A percentile compares a stretch with the other conserved stretches of the same genome.
Conservation (phyloP, 2,329 filamentous ascomycete species). For the Alternaria sp. region DNA sequence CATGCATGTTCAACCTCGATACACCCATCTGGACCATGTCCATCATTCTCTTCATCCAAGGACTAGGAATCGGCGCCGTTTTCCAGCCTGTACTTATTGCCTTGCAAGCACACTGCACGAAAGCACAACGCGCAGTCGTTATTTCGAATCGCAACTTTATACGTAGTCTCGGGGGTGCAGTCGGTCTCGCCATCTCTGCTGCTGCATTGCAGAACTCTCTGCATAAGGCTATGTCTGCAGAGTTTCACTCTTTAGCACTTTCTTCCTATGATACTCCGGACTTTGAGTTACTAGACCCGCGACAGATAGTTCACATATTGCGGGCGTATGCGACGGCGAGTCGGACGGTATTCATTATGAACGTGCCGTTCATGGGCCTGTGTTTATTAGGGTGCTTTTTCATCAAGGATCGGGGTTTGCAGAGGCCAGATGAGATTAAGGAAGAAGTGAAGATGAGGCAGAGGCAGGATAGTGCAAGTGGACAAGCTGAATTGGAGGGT, state of each 20-base stretch:
- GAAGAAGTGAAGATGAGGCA: background rate
- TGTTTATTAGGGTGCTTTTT: slow-evolving; percentile 62
- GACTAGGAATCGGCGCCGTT: slow-evolving; percentile 57
- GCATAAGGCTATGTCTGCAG: slow-evolving; percentile 22
- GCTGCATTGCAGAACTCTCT: slow-evolving; percentile 31
- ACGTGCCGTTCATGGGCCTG: slow-evolving; percentile 62
- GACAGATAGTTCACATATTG: slow-evolving; percentile 51
- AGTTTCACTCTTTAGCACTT: slow-evolving; percentile 21
- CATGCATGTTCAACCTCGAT: slow-evolving; percentile 60
- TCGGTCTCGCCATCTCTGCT: slow-evolving; percentile 62
- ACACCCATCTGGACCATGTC: slow-evolving; percentile 58
- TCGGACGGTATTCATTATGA: slow-evolving; percentile 64
- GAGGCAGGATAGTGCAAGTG: background rate
- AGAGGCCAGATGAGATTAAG: slow-evolving; percentile 35
- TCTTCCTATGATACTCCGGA: slow-evolving; percentile 25
- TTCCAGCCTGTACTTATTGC: slow-evolving; percentile 56
- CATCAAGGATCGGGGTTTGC: slow-evolving; percentile 60
- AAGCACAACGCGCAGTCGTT: slow-evolving; percentile 67
- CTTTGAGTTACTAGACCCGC: slow-evolving; percentile 18
- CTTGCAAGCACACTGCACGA: slow-evolving; percentile 61
- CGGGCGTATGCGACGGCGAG: slow-evolving; percentile 64
- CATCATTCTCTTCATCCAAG: slow-evolving; percentile 61
- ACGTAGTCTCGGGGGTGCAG: slow-evolving; percentile 65
- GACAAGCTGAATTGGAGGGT: background rate
- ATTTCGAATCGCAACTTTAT: slow-evolving; percentile 71